Evolutionary conservation across 2,329 filamentous ascomycete genomes (phyloP).

Genomic region (Hypoxylon sp.): DNA sequence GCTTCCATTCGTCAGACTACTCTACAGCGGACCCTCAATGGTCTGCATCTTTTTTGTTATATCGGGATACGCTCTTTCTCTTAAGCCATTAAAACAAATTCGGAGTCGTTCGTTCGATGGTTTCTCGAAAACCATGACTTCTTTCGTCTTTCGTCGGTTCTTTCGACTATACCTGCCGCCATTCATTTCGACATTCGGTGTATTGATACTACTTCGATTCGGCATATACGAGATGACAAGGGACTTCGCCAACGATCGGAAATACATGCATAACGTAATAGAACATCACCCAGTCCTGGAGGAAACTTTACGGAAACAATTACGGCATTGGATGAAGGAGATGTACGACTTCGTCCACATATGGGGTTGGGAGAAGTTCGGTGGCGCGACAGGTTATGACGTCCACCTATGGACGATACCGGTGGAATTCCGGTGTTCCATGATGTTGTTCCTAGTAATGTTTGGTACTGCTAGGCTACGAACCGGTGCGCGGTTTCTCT

Average conservation of each 20-base stretch:
- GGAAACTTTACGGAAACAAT: constrained; percentile 58
- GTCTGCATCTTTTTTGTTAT: constrained; percentile 75
- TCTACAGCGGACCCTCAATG: constrained; percentile 70
- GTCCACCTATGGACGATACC: constrained; percentile 76
- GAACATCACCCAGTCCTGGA: constrained; percentile 64
- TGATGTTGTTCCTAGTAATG: constrained; percentile 70
- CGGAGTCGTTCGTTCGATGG: constrained; percentile 58
- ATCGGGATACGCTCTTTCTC: constrained; percentile 72
- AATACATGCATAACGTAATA: constrained; percentile 64
- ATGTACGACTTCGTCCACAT: constrained; percentile 67
- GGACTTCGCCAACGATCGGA: constrained; percentile 61
- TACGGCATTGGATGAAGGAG: constrained; percentile 63
- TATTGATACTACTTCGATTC: constrained; percentile 61
- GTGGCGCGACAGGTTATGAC: constrained; percentile 67
- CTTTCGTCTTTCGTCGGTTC: constrained; percentile 66
- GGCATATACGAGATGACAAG: constrained; percentile 66
- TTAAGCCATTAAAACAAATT: constrained; percentile 66
- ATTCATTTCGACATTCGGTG: constrained; percentile 65
- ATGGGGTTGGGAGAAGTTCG: constrained; percentile 66
- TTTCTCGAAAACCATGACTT: constrained; percentile 63
- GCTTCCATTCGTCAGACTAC: constrained; percentile 68
- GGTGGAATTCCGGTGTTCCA: constrained; percentile 71
- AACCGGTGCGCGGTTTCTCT: constrained; percentile 60
- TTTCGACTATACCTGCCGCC: constrained; percentile 68
- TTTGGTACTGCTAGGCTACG: constrained; percentile 65